These are phyloP conservation scores for Senna siamea DNA, from an alignment of 306 rosid genomes.

Conservation along the genomic window DNA sequence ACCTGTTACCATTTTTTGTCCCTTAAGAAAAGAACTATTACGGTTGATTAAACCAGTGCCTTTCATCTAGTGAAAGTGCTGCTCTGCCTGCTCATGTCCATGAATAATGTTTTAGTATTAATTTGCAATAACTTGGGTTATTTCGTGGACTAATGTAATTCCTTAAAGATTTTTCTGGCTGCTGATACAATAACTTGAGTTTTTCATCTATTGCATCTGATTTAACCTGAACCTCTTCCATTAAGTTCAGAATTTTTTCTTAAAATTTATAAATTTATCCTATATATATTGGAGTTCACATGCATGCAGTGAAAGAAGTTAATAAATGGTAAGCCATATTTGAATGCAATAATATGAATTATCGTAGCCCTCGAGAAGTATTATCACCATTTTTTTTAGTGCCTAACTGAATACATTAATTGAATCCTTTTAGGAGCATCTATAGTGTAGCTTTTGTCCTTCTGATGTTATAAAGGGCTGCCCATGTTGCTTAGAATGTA, in stretches of 20 bases:
- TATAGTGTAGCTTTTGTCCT: background rate
- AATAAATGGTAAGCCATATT: background rate
- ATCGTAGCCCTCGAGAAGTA: background rate
- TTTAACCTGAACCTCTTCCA: too few species aligned
- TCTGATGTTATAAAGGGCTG: background rate
- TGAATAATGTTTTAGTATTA: background rate
- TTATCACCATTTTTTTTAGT: background rate
- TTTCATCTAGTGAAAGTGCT: background rate
- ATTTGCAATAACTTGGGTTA: background rate
- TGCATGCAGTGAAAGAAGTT: slow-evolving; percentile 6
- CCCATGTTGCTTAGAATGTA: background rate
- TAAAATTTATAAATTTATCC: too few species aligned
- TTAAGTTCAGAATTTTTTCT: too few species aligned
- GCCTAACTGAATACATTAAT: background rate
- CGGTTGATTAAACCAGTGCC: slow-evolving; percentile 17
- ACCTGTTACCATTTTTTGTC: background rate
- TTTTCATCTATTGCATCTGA: too few species aligned
- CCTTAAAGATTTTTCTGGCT: too few species aligned
- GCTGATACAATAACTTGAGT: too few species aligned
- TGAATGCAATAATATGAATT: background rate
- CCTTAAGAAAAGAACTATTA: too few species aligned
- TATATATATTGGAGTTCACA: background rate
- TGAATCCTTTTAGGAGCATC: slow-evolving; percentile 4
- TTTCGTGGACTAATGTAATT: too few species aligned
- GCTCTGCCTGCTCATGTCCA: background rate